phyloP scores from a whole-genome alignment of 345 rosid species.

The Punica granatum region DNA sequence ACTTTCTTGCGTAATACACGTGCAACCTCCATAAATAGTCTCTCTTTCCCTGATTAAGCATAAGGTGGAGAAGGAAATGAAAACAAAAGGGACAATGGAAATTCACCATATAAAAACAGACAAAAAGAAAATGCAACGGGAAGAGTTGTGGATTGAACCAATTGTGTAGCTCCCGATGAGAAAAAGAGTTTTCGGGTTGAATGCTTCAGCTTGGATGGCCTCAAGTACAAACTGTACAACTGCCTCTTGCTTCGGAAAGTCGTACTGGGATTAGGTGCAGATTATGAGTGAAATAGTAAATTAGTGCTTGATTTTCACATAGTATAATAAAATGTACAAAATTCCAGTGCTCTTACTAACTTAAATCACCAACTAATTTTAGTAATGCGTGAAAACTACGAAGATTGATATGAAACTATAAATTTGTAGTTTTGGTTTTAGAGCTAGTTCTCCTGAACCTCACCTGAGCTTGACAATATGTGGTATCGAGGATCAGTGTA shows the following conservation, averaged over 20 bases:
- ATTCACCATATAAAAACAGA: too few species aligned
- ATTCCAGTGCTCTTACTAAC: not conserved
- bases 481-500: constrained; percentile 94
- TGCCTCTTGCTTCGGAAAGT: constrained; percentile 92
- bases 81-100: not conserved
- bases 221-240: constrained; percentile 90
- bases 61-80: constrained; percentile 3
- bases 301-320: not conserved
- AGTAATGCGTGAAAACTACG: not conserved
- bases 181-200: constrained; percentile 82
- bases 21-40: constrained; percentile 88
- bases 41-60: constrained; percentile 63
- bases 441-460: not conserved
- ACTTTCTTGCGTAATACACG: constrained; percentile 64
- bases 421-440: not conserved
- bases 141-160: constrained; percentile 35
- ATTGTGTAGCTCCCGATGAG: constrained; percentile 91
- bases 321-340: not conserved
- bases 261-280: constrained; percentile 53
- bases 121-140: not conserved
- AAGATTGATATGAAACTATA: not conserved
- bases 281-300: not conserved
- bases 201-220: constrained; percentile 93
- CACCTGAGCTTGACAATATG: constrained; percentile 92
- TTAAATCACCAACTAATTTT: not conserved